Evolutionary conservation across 768 basidiomycete species (phyloP), one percentile per base, ranked within the genome.

Genomic region (Pisolithus tinctorius): DNA sequence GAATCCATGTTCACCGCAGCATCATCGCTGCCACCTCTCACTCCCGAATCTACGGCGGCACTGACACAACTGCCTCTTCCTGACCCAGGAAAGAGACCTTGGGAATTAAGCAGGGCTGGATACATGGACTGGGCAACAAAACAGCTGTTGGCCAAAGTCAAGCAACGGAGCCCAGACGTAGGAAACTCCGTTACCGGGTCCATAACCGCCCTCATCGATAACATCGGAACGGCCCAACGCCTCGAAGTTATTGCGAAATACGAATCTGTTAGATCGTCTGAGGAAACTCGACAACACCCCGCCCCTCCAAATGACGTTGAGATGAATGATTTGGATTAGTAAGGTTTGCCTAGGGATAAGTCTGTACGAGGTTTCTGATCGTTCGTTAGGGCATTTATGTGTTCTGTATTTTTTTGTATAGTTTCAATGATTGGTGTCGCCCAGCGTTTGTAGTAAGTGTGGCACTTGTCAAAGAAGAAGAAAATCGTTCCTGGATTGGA

Each of bases 111-210:
- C 63, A 78, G 79, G 62, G 74, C 77, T 1, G 89, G 87, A 4
- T 93, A 93, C 64, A 62, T 84, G 4, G 81, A 82, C 53, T 93
- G 91, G 91, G 88, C 85, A 0, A 71, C 82, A 1, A 71, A 71
- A 17, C 79, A 81, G 63, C 64, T 86, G 7, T 55, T 86, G 41
- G 55, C 63, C 50, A 67, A 52, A 30, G 61, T 58, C 47, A 69
- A 57, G 44, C 56, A 59, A 26, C 63, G 55, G 36, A 53, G 44
- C 9, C 49, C 50, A 4, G 51, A 54, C 23, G 43, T 53, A 4
- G 57, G 56, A 1, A 62, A 67, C 40, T 47, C 61, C 6, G 37
- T 55, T 27, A 57, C 69, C 34, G 50, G 55, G 36, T 55, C 61
- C 14, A 46, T 68, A 50, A 54, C 40, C 37, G 57, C 50, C 44